Evolutionary conservation across 331 rosid species (phyloP).

Genomic region (Quercus phellos): DNA sequence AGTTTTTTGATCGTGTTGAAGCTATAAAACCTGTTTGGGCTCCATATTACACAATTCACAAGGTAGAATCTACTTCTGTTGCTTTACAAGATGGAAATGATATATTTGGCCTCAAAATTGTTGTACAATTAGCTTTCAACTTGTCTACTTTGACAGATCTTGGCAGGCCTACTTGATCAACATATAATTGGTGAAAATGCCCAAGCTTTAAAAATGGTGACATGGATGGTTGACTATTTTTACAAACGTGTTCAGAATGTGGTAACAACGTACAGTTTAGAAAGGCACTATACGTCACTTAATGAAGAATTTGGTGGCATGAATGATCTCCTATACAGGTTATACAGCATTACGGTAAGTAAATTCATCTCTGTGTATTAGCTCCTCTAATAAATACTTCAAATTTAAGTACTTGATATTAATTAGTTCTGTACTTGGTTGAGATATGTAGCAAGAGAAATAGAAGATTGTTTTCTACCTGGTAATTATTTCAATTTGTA

Average conservation of each 20-base stretch:
- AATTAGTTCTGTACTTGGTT: background rate
- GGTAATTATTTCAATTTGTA: background rate
- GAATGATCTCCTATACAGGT: constrained; percentile 84
- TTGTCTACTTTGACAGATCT: constrained; percentile 46
- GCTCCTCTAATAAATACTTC: background rate
- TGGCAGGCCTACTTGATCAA: constrained; percentile 85
- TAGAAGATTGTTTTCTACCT: background rate
- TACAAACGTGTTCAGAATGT: constrained; percentile 71
- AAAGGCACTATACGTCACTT: constrained; percentile 45
- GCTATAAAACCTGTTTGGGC: constrained; percentile 65
- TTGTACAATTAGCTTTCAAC: constrained; percentile 4
- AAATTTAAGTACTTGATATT: background rate
- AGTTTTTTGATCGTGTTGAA: constrained; percentile 65
- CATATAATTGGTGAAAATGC: constrained; percentile 45
- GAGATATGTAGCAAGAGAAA: background rate
- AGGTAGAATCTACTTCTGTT: constrained; percentile 43
- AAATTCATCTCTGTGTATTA: background rate
- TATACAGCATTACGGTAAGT: constrained; percentile 59
- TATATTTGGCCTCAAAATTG: background rate
- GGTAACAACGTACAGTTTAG: constrained; percentile 39
- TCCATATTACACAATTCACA: constrained; percentile 97
- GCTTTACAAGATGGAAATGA: background rate
- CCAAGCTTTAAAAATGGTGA: constrained; percentile 57
- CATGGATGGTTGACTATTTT: constrained; percentile 83
- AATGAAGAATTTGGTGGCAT: constrained; percentile 88